Evolutionary conservation across 1,139 yeast species (phyloP).

Genomic region (Lodderomyces parapsilosis): DNA sequence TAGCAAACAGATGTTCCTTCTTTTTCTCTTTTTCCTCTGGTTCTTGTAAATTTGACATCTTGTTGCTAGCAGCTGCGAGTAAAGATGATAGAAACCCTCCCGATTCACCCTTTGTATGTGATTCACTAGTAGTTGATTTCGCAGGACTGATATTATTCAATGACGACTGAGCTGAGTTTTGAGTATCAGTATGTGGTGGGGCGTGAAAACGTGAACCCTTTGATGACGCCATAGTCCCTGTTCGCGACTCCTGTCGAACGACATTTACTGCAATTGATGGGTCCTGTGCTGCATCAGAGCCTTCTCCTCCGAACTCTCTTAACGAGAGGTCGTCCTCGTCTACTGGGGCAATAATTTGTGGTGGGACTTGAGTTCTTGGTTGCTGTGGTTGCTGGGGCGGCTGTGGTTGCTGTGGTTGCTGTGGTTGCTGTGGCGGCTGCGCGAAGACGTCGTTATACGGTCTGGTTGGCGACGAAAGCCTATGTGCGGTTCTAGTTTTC

Average conservation of each 20-base stretch:
- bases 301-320: background rate
- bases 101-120: constrained; percentile 13
- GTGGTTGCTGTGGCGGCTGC: constrained; percentile 1
- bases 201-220: background rate
- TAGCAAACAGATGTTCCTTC: constrained; percentile 18
- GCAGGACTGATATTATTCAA: background rate
- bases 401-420: background rate
- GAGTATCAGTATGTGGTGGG: constrained; percentile 1
- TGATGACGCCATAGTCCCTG: background rate
- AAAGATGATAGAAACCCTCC: constrained; percentile 28
- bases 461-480: constrained; percentile 1
- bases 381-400: background rate
- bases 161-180: constrained; percentile 2
- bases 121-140: background rate
- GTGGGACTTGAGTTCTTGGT: background rate
- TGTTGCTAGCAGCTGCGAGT: constrained; percentile 29
- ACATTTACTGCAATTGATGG: constrained; percentile 6
- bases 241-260: constrained; percentile 1
- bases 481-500: constrained; percentile 1
- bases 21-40: constrained; percentile 13
- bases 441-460: background rate
- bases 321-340: background rate
- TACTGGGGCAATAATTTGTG: background rate
- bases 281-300: background rate
- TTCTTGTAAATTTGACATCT: constrained; percentile 11